Evolutionary conservation across 176 grass and related monocot species (phyloP).

Genomic region (Carex cristatella): DNA sequence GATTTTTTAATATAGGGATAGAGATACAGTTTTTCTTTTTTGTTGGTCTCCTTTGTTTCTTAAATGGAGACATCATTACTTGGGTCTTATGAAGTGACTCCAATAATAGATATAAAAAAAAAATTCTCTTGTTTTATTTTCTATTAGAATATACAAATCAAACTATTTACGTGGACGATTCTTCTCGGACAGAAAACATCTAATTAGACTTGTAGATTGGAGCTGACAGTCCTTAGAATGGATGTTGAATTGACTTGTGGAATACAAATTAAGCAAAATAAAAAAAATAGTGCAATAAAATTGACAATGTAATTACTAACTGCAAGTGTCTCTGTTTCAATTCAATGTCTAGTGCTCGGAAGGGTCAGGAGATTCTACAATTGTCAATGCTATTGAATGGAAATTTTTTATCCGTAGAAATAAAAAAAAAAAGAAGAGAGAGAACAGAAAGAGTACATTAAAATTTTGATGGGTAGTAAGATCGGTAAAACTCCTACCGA

Average conservation of each 20-base stretch:
- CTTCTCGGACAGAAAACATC: background rate
- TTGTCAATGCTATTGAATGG: background rate
- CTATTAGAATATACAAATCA: background rate
- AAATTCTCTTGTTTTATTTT: background rate
- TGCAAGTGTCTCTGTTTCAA: background rate
- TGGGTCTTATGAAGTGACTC: background rate
- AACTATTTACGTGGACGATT: background rate
- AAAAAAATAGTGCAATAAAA: background rate
- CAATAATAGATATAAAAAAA: background rate
- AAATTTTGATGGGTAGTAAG: too few relatives aligned
- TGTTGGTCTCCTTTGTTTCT: background rate
- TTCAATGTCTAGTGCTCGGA: background rate
- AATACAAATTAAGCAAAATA: background rate
- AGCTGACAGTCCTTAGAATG: background rate
- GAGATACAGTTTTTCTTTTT: constrained; percentile 3
- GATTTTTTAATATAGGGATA: constrained; percentile 2
- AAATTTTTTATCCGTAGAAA: too few relatives aligned
- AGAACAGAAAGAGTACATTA: too few relatives aligned
- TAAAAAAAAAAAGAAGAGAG: too few relatives aligned
- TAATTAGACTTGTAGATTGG: background rate
- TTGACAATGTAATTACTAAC: background rate
- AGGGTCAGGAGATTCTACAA: background rate
- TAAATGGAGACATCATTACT: background rate
- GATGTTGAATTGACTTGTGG: background rate
- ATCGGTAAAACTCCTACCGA: too few relatives aligned